These are phyloP conservation scores for Asclepias syriaca DNA, from an alignment of 257 asterid species.

Conservation along the genomic window DNA sequence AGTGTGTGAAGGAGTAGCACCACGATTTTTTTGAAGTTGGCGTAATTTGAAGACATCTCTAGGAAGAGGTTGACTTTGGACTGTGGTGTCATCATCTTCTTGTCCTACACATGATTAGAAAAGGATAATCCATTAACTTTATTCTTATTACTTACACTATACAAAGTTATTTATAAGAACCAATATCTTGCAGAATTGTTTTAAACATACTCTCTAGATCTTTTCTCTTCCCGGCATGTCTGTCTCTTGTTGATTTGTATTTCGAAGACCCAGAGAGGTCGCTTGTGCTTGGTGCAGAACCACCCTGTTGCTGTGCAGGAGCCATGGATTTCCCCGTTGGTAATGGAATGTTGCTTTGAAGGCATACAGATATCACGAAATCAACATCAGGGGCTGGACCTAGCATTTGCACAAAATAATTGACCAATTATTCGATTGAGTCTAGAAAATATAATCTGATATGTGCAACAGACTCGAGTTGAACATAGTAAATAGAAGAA, in stretches of 20 bases:
- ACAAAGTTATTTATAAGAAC: not conserved
- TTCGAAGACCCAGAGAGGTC: constrained; percentile 57
- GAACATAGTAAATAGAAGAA: not conserved
- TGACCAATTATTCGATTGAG: not conserved
- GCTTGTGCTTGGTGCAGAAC: constrained; percentile 58
- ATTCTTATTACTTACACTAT: not conserved
- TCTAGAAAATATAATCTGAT: not conserved
- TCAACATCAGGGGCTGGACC: constrained; percentile 95
- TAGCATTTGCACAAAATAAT: constrained; percentile 21
- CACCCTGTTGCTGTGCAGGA: constrained; percentile 42
- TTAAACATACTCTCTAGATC: constrained; percentile 46
- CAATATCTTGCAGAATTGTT: not conserved
- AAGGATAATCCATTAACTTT: not conserved
- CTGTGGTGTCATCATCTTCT: constrained; percentile 64
- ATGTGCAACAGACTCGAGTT: not conserved
- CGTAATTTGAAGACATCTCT: constrained; percentile 83
- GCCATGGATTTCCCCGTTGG: constrained; percentile 38
- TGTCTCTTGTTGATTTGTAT: constrained; percentile 46
- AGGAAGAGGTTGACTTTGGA: constrained; percentile 83
- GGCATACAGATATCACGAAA: constrained; percentile 76
- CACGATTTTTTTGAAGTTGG: constrained; percentile 77
- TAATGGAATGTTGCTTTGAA: constrained; percentile 72
- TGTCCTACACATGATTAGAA: constrained; percentile 39
- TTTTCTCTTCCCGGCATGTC: constrained; percentile 73
- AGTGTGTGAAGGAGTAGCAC: constrained; percentile 38